Evolutionary conservation across 2,329 filamentous ascomycete species (phyloP).

Genomic region (Geoglossum cookeanum): DNA sequence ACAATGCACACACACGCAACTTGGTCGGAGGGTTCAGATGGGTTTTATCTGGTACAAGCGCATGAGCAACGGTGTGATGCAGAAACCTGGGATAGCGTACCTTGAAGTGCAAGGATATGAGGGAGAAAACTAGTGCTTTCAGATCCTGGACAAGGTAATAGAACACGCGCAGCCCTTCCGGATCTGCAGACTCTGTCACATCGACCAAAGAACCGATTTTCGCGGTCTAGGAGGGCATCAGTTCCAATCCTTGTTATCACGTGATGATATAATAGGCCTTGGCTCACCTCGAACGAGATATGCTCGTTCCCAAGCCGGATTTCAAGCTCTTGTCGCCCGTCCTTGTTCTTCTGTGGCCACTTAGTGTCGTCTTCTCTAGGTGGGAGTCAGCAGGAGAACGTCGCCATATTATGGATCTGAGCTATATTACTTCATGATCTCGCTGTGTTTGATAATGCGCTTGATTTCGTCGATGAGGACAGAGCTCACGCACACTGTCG

Average conservation of each 20-base stretch:
- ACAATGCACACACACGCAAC: background rate
- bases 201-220: conserved; percentile 96
- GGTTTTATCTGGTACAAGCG: conserved; percentile 28
- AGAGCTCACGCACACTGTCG: conserved; percentile 82
- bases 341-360: conserved; percentile 99
- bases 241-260: background rate
- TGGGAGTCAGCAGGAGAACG: conserved; percentile 12
- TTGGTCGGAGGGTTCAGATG: conserved; percentile 19
- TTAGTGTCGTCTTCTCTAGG: conserved; percentile 87
- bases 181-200: conserved; percentile 88
- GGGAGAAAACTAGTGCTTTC: conserved; percentile 87
- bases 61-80: background rate
- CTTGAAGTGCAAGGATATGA: conserved; percentile 97
- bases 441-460: conserved; percentile 88
- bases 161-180: conserved; percentile 88
- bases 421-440: conserved; percentile 74
- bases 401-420: background rate
- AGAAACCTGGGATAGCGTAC: conserved; percentile 19
- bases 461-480: conserved; percentile 86
- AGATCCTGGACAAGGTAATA: conserved; percentile 97
- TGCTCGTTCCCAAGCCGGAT: conserved; percentile 87
- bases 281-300: conserved; percentile 77
- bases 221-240: conserved; percentile 46
- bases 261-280: background rate
- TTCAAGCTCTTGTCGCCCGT: conserved; percentile 89